Evolutionary conservation across 139 green algal species (phyloP).

Genomic region (Closterium sp.): DNA sequence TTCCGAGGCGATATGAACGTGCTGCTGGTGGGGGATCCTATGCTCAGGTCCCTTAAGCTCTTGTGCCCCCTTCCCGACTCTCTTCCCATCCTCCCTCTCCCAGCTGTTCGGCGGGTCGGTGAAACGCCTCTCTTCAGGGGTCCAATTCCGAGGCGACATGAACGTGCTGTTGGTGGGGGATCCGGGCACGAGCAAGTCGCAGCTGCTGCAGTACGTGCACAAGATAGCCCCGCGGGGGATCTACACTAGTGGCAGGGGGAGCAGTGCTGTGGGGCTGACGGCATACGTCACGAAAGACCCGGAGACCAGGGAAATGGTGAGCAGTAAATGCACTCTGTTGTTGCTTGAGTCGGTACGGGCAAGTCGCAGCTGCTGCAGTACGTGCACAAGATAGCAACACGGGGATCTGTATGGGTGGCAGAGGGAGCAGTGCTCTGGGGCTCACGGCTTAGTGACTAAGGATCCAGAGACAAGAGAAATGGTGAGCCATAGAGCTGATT

Average conservation of each 20-base stretch:
- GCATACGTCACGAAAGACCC: constrained; percentile 92
- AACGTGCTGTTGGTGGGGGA: constrained; percentile 97
- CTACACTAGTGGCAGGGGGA: constrained; percentile 91
- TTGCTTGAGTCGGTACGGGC: constrained; percentile 74
- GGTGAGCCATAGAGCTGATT: constrained; percentile 29
- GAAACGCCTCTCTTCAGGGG: constrained; percentile 34
- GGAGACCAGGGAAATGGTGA: constrained; percentile 83
- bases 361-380: constrained; percentile 95
- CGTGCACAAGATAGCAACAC: constrained; percentile 87
- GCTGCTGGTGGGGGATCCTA: constrained; percentile 80
- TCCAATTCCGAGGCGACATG: constrained; percentile 75
- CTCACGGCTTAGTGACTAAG: constrained; percentile 93
- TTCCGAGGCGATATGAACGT: constrained; percentile 93
- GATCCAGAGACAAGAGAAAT: constrained; percentile 88
- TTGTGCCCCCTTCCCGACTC: neutral
- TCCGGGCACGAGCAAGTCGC: constrained; percentile 90
- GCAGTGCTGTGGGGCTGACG: constrained; percentile 90
- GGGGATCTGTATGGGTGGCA: constrained; percentile 93
- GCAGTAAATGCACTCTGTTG: neutral
- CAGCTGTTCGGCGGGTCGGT: constrained; percentile 58
- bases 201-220: constrained; percentile 94
- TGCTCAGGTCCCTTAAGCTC: neutral
- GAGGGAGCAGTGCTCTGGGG: constrained; percentile 86
- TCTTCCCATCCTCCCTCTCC: neutral
- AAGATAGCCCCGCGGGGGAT: constrained; percentile 92